Conservation (phyloP, 139 green algal genomes). For the Asterochloris sp. region DNA sequence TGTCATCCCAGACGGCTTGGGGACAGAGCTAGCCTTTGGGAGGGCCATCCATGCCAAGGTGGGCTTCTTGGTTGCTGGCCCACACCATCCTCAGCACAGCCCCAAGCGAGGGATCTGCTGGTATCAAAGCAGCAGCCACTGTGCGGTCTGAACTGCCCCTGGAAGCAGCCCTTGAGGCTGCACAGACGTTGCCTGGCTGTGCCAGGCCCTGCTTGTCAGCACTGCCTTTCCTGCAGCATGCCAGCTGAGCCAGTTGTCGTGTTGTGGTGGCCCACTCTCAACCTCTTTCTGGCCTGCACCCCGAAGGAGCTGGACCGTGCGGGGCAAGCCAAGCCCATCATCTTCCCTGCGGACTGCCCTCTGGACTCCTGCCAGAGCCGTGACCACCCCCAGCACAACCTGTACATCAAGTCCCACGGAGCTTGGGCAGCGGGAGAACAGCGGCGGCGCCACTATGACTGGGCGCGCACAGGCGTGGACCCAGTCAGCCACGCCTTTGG, state of each 20-base stretch:
- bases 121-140: neutral
- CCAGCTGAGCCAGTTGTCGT: neutral
- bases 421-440: slow-evolving; percentile 60
- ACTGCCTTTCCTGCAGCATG: too few species aligned
- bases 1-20: slow-evolving; percentile 51
- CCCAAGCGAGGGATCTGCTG: neutral
- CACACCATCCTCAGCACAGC: neutral
- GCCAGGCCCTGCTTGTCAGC: too few species aligned
- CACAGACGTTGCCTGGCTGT: neutral
- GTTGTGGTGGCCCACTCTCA: neutral
- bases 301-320: slow-evolving; percentile 17
- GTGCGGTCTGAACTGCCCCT: neutral
- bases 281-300: neutral
- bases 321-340: slow-evolving; percentile 3
- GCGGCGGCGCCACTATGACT: slow-evolving; percentile 59
- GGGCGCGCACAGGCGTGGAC: slow-evolving; percentile 44
- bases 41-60: slow-evolving; percentile 47
- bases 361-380: slow-evolving; percentile 1
- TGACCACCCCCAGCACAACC: slow-evolving; percentile 8
- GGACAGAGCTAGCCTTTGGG: slow-evolving; percentile 48
- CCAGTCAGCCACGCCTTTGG: slow-evolving; percentile 23
- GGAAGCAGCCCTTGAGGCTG: neutral
- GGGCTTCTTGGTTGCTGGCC: neutral
- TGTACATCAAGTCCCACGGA: slow-evolving; percentile 58
- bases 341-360: slow-evolving; percentile 9